phyloP scores from a whole-genome alignment of 345 rosid species.

The Gossypium sturtianum region DNA sequence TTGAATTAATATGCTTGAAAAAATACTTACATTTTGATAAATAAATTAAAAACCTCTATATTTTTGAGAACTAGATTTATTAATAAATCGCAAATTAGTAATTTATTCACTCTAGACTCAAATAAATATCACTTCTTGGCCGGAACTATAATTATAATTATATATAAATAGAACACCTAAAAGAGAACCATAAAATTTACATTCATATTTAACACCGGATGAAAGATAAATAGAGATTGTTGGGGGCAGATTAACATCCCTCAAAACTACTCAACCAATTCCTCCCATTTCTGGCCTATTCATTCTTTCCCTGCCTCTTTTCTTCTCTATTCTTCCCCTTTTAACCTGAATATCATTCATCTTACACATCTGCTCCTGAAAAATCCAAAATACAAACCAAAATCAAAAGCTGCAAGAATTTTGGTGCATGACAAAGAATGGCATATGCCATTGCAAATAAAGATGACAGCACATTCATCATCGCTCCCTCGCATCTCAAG shows the following conservation, averaged over 20 bases:
- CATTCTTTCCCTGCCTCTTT: no score
- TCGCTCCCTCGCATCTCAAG: neutral
- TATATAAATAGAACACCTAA: neutral
- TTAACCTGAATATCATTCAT: neutral
- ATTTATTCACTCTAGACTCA: neutral
- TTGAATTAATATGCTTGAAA: no score
- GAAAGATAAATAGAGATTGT: neutral
- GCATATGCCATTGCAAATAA: neutral
- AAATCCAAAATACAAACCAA: neutral
- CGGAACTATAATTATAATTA: no score
- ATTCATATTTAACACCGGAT: constrained; percentile 5
- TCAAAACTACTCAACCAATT: neutral
- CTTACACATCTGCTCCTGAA: neutral
- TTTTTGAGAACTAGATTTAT: neutral
- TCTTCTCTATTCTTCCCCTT: neutral
- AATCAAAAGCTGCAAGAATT: neutral
- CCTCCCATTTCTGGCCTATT: neutral
- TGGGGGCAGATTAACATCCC: neutral
- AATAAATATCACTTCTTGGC: neutral
- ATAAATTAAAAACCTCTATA: neutral
- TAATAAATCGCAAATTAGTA: neutral
- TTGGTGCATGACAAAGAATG: neutral
- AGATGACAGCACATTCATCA: neutral
- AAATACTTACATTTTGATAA: no score
- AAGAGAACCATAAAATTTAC: neutral